phyloP scores from a whole-genome alignment of 352 stramenopile genomes.

The Globisporangium camurandrum region DNA sequence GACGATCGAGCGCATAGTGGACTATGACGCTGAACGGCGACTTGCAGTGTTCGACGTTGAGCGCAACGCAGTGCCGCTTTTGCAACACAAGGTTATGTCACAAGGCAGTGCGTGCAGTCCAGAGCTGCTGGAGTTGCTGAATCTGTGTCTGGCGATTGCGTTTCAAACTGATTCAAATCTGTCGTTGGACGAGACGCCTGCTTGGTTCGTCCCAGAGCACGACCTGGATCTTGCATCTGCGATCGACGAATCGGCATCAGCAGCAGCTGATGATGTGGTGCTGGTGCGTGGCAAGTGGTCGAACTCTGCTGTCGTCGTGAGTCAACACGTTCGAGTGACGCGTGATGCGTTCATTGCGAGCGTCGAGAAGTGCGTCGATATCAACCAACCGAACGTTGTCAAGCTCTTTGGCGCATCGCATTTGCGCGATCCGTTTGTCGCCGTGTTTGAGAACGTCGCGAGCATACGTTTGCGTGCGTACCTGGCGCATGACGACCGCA shows the following conservation, averaged over 20 bases:
- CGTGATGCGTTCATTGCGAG: not conserved
- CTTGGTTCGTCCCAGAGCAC: constrained; percentile 74
- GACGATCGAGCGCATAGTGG: not conserved
- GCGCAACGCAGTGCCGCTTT: not conserved
- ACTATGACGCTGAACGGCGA: not conserved
- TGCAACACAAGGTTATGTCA: not conserved
- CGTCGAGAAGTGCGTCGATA: constrained; percentile 21
- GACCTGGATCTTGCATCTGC: constrained; percentile 60
- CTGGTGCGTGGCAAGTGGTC: constrained; percentile 26
- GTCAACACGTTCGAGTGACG: not conserved
- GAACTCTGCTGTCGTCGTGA: constrained; percentile 23
- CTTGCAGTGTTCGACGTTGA: not conserved
- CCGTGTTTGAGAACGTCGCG: constrained; percentile 8
- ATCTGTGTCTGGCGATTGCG: not conserved
- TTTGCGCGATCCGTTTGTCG: constrained; percentile 8
- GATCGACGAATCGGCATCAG: too few species aligned
- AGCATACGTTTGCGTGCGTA: constrained; percentile 3
- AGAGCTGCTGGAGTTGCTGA: not conserved
- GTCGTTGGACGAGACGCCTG: not conserved
- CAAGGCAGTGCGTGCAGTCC: not conserved
- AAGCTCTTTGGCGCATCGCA: constrained; percentile 19
- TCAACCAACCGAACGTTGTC: constrained; percentile 17
- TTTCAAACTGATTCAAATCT: too few species aligned
- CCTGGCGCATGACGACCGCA: not conserved
- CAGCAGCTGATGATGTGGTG: not conserved